A percentile compares a stretch with the other conserved stretches of the same genome.
phyloP scores from a whole-genome alignment of 306 rosid genomes.

The Rosa chinensis region DNA sequence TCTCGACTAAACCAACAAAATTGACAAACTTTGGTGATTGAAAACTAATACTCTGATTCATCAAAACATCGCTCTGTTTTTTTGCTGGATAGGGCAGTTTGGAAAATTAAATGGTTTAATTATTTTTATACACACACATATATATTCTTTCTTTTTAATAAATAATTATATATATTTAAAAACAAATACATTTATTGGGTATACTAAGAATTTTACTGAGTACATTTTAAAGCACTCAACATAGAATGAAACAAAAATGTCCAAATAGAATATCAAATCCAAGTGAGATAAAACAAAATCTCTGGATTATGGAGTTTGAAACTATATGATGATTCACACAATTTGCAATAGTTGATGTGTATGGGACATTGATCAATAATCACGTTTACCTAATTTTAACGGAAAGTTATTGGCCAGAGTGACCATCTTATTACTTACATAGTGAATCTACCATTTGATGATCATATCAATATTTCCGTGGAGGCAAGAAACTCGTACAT shows the following conservation, averaged over 20 bases:
- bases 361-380: neutral
- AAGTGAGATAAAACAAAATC: neutral
- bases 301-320: neutral
- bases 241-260: neutral
- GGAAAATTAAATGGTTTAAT: no score
- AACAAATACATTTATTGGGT: no score
- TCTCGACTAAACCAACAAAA: no score
- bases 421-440: neutral
- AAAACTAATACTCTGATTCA: no score
- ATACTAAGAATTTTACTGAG: no score
- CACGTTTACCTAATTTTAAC: neutral
- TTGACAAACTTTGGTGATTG: no score
- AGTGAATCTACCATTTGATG: neutral
- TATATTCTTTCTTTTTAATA: no score
- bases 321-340: conserved; percentile 3
- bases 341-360: neutral
- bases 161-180: no score
- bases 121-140: no score
- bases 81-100: no score
- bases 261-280: conserved; percentile 7
- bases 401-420: neutral
- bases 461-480: neutral
- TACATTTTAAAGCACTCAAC: no score
- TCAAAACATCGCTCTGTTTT: no score
- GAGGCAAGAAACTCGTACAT: conserved; percentile 1